A percentile compares a stretch with the other conserved stretches of the same genome.
phyloP scores from a whole-genome alignment of 192 early-diverging fungal species.

The Podochytrium sp. region DNA sequence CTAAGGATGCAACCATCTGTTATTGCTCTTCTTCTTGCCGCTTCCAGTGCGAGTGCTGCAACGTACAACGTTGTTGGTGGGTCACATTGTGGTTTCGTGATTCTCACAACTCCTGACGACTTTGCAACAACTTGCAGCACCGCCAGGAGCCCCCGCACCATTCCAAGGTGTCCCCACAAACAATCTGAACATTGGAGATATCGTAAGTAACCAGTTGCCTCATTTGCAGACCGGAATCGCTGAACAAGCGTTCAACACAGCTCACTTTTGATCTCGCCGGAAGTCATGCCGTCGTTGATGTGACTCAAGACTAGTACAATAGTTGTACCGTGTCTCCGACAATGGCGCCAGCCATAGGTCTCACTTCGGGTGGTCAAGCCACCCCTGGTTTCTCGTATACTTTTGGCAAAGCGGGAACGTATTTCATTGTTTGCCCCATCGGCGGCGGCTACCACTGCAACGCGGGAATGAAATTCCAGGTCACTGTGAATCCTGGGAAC shows the following conservation, averaged over 20 bases:
- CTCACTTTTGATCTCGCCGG: constrained; percentile 9
- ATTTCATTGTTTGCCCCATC: constrained; percentile 15
- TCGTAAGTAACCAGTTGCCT: background rate
- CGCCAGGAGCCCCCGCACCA: background rate
- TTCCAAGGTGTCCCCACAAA: constrained; percentile 5
- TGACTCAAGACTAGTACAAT: background rate
- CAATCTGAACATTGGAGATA: constrained; percentile 2
- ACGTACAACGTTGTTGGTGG: constrained; percentile 4
- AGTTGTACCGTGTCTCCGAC: background rate
- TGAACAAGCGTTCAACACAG: too few relatives aligned
- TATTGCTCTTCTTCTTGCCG: background rate
- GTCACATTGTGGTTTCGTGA: too few relatives aligned
- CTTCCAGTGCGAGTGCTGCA: background rate
- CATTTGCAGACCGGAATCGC: too few relatives aligned
- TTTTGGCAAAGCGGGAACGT: constrained; percentile 2
- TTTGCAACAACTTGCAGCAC: background rate
- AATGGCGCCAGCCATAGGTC: background rate
- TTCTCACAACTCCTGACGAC: too few relatives aligned
- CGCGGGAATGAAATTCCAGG: background rate
- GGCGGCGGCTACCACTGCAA: background rate
- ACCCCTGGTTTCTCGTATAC: background rate
- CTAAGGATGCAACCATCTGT: too few relatives aligned
- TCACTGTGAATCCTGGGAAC: background rate
- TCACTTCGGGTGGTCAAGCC: constrained; percentile 7
- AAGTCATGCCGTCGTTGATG: constrained; percentile 10